A percentile compares a stretch with the other conserved stretches of the same genome.
These are phyloP conservation scores for Camelina hispida DNA, from an alignment of 345 rosid genomes.

Conservation along the genomic window DNA sequence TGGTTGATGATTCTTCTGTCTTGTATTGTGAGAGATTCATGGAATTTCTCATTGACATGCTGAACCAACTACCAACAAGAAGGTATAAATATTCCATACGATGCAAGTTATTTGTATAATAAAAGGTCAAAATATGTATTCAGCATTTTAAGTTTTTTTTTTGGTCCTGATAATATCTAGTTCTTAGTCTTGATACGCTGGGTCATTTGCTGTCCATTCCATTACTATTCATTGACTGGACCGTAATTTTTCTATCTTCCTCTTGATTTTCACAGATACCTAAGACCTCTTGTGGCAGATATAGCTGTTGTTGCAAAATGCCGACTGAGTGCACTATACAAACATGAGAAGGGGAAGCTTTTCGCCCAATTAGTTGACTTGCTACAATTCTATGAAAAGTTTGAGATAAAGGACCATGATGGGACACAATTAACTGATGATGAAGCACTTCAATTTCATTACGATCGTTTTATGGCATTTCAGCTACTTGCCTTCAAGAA, in stretches of 20 bases:
- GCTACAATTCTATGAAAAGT: constrained; percentile 93
- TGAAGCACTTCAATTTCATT: constrained; percentile 90
- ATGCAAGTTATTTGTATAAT: constrained; percentile 24
- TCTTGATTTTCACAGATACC: constrained; percentile 61
- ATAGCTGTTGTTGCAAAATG: constrained; percentile 95
- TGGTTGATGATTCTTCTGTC: constrained; percentile 75
- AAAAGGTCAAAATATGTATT: neutral
- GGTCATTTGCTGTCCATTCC: neutral
- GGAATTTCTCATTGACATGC: constrained; percentile 95
- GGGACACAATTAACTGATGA: constrained; percentile 96
- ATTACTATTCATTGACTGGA: constrained; percentile 16
- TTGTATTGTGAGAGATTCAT: constrained; percentile 95
- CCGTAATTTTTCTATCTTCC: constrained; percentile 1
- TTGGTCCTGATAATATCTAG: neutral
- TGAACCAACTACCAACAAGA: constrained; percentile 98
- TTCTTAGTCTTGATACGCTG: neutral
- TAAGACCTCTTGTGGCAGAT: constrained; percentile 98
- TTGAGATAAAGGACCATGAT: constrained; percentile 96
- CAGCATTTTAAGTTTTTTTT: constrained; percentile 11
- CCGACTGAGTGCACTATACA: constrained; percentile 85
- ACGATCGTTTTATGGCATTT: constrained; percentile 82
- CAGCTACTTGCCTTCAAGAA: constrained; percentile 91
- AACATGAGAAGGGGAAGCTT: constrained; percentile 87
- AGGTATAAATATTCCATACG: constrained; percentile 54
- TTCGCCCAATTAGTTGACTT: constrained; percentile 95